phyloP scores from a whole-genome alignment of 1,139 yeast species.

The Blastobotrys apis region DNA sequence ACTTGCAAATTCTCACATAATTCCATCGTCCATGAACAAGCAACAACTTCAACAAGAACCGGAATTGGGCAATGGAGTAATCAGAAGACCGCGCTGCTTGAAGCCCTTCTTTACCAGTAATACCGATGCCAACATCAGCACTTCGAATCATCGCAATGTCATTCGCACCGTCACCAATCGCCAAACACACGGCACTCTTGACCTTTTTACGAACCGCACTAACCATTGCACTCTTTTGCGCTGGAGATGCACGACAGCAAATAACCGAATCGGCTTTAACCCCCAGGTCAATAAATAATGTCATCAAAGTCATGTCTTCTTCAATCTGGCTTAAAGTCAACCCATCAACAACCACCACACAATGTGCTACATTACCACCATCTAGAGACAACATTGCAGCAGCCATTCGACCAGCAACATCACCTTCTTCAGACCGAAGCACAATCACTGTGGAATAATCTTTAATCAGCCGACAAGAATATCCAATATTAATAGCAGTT shows the following conservation, averaged over 20 bases:
- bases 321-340: conserved; percentile 71
- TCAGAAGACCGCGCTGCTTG: conserved; percentile 97
- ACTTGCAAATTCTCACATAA: conserved; percentile 85
- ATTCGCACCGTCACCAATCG: conserved; percentile 99
- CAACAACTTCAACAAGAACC: conserved; percentile 72
- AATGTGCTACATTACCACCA: conserved; percentile 78
- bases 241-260: conserved; percentile 94
- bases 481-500: conserved; percentile 95
- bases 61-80: conserved; percentile 91
- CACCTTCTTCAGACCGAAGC: conserved; percentile 52
- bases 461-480: conserved; percentile 86
- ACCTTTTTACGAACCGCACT: conserved; percentile 64
- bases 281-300: conserved; percentile 77
- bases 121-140: conserved; percentile 97
- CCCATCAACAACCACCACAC: conserved; percentile 93
- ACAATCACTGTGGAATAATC: conserved; percentile 89
- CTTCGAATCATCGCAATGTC: conserved; percentile 99
- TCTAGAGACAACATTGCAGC: conserved; percentile 57
- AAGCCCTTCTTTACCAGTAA: conserved; percentile 93
- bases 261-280: conserved; percentile 86
- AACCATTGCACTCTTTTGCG: conserved; percentile 92
- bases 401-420: conserved; percentile 48
- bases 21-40: conserved; percentile 96
- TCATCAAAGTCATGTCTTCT: conserved; percentile 61
- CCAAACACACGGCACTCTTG: conserved; percentile 72